These are phyloP conservation scores for Fraxinus velutina DNA, from an alignment of 305 asterid genomes.

Conservation along the genomic window DNA sequence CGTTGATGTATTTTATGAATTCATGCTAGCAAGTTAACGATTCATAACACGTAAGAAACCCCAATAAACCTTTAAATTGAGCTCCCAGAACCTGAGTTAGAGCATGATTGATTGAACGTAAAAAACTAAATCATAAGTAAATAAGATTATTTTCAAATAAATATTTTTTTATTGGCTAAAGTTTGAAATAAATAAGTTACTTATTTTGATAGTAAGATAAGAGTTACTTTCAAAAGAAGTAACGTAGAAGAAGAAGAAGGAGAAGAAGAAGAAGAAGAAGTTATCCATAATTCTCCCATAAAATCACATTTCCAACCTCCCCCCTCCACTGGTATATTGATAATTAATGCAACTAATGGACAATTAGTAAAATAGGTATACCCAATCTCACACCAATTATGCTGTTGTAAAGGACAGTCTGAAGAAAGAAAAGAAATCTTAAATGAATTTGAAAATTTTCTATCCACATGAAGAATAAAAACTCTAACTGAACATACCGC, in stretches of 20 bases:
- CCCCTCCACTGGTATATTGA: not conserved
- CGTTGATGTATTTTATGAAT: not conserved
- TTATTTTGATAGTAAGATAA: not conserved
- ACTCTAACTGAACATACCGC: slow-evolving; percentile 51
- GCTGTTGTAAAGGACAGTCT: not conserved
- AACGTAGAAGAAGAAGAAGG: not conserved
- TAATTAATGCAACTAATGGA: not conserved
- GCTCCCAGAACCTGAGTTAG: not conserved
- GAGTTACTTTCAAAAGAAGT: not conserved
- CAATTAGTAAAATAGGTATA: not conserved
- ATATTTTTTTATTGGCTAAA: not conserved
- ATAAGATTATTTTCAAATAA: not conserved
- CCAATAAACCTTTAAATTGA: not conserved
- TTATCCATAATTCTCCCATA: not conserved
- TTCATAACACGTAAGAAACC: not conserved
- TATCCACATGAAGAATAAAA: not conserved
- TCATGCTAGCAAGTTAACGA: not conserved
- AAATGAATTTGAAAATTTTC: not conserved
- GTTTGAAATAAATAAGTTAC: not conserved
- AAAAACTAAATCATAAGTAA: not conserved
- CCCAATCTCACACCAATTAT: not conserved
- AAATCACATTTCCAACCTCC: not conserved
- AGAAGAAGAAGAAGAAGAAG: too few relatives aligned
- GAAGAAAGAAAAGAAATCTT: not conserved
- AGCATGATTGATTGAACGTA: not conserved